Evolutionary conservation across 495 filamentous ascomycete species (phyloP).

Genomic region (Penicillium salamii): DNA sequence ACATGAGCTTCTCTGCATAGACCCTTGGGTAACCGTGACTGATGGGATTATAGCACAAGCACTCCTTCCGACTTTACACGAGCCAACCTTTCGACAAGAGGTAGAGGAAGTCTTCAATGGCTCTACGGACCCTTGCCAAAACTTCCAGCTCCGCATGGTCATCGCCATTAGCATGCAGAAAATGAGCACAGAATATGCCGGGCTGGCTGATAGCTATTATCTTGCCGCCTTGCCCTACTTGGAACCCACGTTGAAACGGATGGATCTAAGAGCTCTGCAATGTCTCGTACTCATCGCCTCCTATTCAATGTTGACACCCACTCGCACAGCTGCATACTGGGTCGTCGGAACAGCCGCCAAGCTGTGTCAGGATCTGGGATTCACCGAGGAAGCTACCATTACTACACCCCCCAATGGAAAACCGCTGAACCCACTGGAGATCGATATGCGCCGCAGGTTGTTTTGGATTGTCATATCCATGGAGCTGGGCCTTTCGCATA

Average conservation of each 20-base stretch:
- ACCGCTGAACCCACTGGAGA: conserved; percentile 58
- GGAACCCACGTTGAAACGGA: conserved; percentile 71
- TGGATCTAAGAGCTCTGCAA: conserved; percentile 86
- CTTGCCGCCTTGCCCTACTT: conserved; percentile 78
- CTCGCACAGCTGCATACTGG: conserved; percentile 85
- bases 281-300: conserved; percentile 83
- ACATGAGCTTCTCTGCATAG: conserved; percentile 17
- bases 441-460: conserved; percentile 84
- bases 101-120: conserved; percentile 76
- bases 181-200: conserved; percentile 73
- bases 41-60: conserved; percentile 64
- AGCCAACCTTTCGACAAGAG: conserved; percentile 71
- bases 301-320: conserved; percentile 89
- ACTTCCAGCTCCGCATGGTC: conserved; percentile 84
- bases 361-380: conserved; percentile 80
- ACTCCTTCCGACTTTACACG: conserved; percentile 80
- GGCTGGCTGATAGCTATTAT: conserved; percentile 88
- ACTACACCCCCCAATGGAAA: conserved; percentile 47
- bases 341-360: conserved; percentile 81
- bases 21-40: conserved; percentile 3
- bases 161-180: conserved; percentile 92
- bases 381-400: conserved; percentile 83
- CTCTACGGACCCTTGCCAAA: conserved; percentile 71
- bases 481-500: conserved; percentile 84
- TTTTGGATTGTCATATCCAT: conserved; percentile 83